phyloP scores from a whole-genome alignment of 2,329 filamentous ascomycete genomes.

The Falciphora oryzae region DNA sequence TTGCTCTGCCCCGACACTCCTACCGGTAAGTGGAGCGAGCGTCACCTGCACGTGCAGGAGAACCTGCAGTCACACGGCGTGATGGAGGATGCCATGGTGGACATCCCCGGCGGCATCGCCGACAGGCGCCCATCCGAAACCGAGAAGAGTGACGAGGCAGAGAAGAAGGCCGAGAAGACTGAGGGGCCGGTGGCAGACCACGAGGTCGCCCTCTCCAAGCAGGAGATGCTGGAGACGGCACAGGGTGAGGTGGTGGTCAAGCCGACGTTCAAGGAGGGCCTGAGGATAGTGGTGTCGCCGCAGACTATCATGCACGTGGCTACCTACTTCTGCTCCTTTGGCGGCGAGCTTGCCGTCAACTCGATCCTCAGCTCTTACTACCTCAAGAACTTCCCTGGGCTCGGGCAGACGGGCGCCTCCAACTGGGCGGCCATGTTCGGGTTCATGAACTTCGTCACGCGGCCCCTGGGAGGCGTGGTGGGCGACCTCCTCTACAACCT shows the following conservation, averaged over 20 bases:
- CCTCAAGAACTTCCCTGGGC: conserved; percentile 51
- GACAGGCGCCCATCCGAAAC: conserved; percentile 33
- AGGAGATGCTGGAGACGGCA: conserved; percentile 49
- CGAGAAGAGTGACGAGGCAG: conserved; percentile 30
- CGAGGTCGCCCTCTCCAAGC: conserved; percentile 41
- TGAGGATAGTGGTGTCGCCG: conserved; percentile 41
- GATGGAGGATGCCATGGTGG: conserved; percentile 34
- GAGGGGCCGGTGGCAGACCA: conserved; percentile 26
- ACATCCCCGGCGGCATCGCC: conserved; percentile 43
- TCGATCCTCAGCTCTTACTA: conserved; percentile 54
- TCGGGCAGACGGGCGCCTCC: conserved; percentile 49
- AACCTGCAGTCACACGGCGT: conserved; percentile 43
- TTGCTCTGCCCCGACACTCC: conserved; percentile 76
- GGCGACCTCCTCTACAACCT: conserved; percentile 44
- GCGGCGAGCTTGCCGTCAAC: conserved; percentile 58
- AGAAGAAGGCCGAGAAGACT: conserved; percentile 29
- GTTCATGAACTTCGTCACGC: conserved; percentile 63
- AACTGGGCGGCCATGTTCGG: conserved; percentile 69
- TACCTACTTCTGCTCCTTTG: conserved; percentile 60
- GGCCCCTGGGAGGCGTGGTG: conserved; percentile 58
- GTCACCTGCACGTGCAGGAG: conserved; percentile 51
- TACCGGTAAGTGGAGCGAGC: conserved; percentile 73
- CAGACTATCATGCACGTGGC: conserved; percentile 50
- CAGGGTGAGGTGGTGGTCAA: conserved; percentile 47
- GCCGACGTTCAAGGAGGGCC: conserved; percentile 46